A percentile compares a stretch with the other conserved stretches of the same genome.
These are phyloP conservation scores for Carallia pectinifolia DNA, from an alignment of 345 rosid species.

Conservation along the genomic window DNA sequence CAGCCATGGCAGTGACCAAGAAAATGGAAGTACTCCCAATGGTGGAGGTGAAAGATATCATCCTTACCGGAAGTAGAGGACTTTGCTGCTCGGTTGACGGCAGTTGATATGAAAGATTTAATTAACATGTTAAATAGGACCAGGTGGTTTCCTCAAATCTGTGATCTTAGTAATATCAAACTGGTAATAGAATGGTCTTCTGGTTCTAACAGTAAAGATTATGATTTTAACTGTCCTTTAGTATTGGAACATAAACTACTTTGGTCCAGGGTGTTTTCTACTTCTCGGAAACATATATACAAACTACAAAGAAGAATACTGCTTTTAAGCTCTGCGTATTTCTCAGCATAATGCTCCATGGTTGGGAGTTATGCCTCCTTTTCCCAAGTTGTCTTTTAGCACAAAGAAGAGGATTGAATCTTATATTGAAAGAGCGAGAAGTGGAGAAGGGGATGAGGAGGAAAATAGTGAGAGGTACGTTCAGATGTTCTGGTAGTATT, in stretches of 20 bases:
- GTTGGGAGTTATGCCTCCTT: too few species aligned
- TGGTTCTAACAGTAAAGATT: neutral
- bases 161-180: neutral
- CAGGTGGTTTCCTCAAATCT: slow-evolving; percentile 1
- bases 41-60: slow-evolving; percentile 21
- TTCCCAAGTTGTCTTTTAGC: too few species aligned
- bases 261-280: too few species aligned
- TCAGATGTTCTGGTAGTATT: too few species aligned
- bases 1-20: slow-evolving; percentile 11
- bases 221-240: too few species aligned
- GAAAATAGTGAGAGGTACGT: too few species aligned
- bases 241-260: too few species aligned
- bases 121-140: neutral
- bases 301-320: too few species aligned
- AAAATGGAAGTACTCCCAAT: slow-evolving; percentile 17
- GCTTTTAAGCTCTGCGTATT: too few species aligned
- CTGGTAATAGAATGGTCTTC: slow-evolving; percentile 6
- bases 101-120: neutral
- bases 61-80: slow-evolving; percentile 25
- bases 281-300: too few species aligned
- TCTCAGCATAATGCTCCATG: too few species aligned
- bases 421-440: neutral
- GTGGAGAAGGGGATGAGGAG: too few species aligned
- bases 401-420: neutral
- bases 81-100: neutral